A percentile compares a stretch with the other conserved stretches of the same genome.
Conservation (phyloP, 768 basidiomycete genomes). For the Suillus paluster region DNA sequence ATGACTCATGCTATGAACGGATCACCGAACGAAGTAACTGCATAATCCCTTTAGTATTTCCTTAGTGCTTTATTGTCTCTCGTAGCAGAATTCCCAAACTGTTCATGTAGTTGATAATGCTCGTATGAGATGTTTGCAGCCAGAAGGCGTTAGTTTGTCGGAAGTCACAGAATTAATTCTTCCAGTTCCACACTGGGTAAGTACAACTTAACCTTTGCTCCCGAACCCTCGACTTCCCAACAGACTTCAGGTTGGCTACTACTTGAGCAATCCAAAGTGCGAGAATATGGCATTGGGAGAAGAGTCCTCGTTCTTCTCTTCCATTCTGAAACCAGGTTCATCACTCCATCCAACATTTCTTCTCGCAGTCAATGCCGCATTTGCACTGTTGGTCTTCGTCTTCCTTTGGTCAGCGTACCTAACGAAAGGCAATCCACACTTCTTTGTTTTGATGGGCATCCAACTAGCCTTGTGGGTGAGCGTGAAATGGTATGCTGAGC, state of each 20-base stretch:
- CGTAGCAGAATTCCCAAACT: not conserved
- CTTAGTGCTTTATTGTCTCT: not conserved
- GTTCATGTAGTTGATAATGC: not conserved
- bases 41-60: not conserved
- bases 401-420: conserved; percentile 61
- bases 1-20: conserved; percentile 90
- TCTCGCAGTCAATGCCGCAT: conserved; percentile 62
- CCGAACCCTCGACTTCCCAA: not conserved
- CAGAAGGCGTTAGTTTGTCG: too few species aligned
- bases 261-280: not conserved
- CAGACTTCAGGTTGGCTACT: too few species aligned
- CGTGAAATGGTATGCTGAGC: conserved; percentile 69
- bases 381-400: conserved; percentile 59
- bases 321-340: conserved; percentile 74
- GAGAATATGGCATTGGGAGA: conserved; percentile 12
- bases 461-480: conserved; percentile 76
- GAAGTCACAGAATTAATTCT: not conserved
- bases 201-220: not conserved
- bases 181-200: too few species aligned
- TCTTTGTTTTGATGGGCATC: conserved; percentile 67
- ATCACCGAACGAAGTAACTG: conserved; percentile 45
- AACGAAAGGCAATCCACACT: conserved; percentile 68
- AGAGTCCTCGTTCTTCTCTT: conserved; percentile 46
- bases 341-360: conserved; percentile 76
- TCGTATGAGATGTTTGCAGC: too few species aligned